Evolutionary conservation across 306 rosid species (phyloP), one percentile per base, ranked within the genome.

Genomic region (Clitoria ternatea): DNA sequence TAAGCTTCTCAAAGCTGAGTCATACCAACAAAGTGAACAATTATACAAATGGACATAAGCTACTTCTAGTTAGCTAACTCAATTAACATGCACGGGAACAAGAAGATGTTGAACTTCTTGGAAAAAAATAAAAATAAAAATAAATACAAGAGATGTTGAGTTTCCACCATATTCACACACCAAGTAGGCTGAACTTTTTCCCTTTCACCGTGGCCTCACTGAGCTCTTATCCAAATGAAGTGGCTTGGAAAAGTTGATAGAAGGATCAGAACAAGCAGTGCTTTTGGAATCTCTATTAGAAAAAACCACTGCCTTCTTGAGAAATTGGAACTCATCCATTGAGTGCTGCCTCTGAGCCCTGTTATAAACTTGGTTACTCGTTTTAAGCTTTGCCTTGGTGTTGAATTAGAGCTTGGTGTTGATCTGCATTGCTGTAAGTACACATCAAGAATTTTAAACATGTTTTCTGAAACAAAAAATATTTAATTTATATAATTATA

Each of bases 301-400:
- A 79, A 87, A 85, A 82, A 71, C 80, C 13, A 75, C 86, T 12
- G 80, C 89, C 69, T 75, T 89, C 73, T 86, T 84, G 69, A 89
- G 66, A 72, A 91, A 91, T 49, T 95, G 96, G 77, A 85, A 91
- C 80, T 91, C 97, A 39, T 95, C 99, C 99, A 87, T 89, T 52
- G 99, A 91, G 15, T 95, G 99, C 75, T 95, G 99, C 88, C 96
- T 89, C 50, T 87, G 90, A 69, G 81, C 75, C 82, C 98, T 77
- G 15, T 84, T 83, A 60, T 85, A 73, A 33, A 52, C 59, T 44
- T 70, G 79, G 73, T 69, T 68, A 17, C 32, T 23, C 4, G 74
- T 14, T 60, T 80, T 94, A 36, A 59, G 87, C 85, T 95, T 95
- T 5, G 90, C 88, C 79, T 87, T 95, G 1, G 87, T 95, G 44